Base-by-base conservation (phyloP, 805 yeast species). In the Cyberlindnera maritima region DNA sequence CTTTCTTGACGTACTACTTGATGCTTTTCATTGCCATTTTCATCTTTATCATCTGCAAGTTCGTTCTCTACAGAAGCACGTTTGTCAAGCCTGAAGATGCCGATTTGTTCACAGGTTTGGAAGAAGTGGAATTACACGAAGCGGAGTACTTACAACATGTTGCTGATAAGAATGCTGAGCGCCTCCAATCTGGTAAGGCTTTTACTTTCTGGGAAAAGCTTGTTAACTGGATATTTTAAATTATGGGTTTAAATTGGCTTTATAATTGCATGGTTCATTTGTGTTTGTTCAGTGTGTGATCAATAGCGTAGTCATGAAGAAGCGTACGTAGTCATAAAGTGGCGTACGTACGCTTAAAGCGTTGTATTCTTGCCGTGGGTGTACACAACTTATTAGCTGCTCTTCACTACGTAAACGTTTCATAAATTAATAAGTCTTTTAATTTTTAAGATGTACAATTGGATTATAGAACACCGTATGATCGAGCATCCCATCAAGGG, bases 1-100 rank as follows among this genome's bases (percentile, higher is more conserved):
- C 73, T 17, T 88, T 88, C 65, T 70, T 86, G 57, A 85, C 80
- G 61, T 77, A 76, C 57, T 88, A 88, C 60, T 70, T 88, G 54
- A 85, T 86, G 89, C 71, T 85, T 9, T 83, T 86, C 44, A 57
- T 80, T 37, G 74, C 73, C 45, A 60, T 80, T 26, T 70, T 55
- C 3, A 64, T 78, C 11, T 81, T 66, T 48, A 13, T 76, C 10
- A 65, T 62, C 33, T 79, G 83, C 72, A 81, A 82, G 55, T 38
- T 79, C 4, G 44, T 68, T 47, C n/a, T n/a, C n/a, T 67, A 65
- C 45, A 73, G 72, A 48, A 74, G 82, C 19, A 70, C 69, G 44
- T 63, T 72, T 54, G 69, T 69, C 39, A 62, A 67, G 8, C 74
- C 79, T 9, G 58, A 58, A 36, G 79, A 77, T 17, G 78, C 79